A percentile compares a stretch with the other conserved stretches of the same genome.
Conservation (phyloP, 2,329 filamentous ascomycete species). For the Corinectria fuckeliana region DNA sequence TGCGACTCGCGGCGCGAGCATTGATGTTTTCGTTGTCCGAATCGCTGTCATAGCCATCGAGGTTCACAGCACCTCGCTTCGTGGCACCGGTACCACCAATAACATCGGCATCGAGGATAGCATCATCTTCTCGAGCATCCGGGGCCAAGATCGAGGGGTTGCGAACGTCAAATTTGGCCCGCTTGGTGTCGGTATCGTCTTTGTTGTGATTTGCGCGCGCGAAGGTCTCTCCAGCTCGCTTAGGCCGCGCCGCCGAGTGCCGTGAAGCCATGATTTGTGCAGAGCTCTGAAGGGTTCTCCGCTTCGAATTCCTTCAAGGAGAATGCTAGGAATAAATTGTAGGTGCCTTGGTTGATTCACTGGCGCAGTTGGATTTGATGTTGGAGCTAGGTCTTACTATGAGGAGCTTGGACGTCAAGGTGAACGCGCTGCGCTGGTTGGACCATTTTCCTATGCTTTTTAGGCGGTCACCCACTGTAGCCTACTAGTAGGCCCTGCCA, state of each 20-base stretch:
- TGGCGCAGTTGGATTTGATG: constrained; percentile 21
- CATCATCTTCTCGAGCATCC: constrained; percentile 74
- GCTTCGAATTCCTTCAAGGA: background rate
- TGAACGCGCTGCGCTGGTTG: constrained; percentile 18
- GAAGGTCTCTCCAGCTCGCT: constrained; percentile 83
- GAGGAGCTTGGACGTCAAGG: constrained; percentile 23
- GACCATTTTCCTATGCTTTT: constrained; percentile 8
- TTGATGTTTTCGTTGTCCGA: constrained; percentile 91
- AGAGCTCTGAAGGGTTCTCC: background rate
- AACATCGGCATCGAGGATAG: constrained; percentile 87
- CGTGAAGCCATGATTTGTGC: constrained; percentile 57
- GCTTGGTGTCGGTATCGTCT: constrained; percentile 64
- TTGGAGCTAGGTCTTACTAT: constrained; percentile 19
- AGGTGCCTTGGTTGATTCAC: background rate
- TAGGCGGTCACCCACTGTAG: constrained; percentile 14
- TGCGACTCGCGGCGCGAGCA: constrained; percentile 69
- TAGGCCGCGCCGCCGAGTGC: constrained; percentile 75
- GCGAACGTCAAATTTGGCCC: constrained; percentile 90
- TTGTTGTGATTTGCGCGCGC: constrained; percentile 75
- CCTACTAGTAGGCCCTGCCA: constrained; percentile 20
- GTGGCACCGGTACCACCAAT: constrained; percentile 81
- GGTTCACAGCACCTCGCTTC: constrained; percentile 92
- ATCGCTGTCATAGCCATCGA: constrained; percentile 96
- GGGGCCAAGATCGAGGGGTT: constrained; percentile 92
- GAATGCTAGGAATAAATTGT: background rate